These are phyloP conservation scores for Umbelopsis sp. DNA, from an alignment of 371 early-diverging fungal genomes.

Conservation along the genomic window DNA sequence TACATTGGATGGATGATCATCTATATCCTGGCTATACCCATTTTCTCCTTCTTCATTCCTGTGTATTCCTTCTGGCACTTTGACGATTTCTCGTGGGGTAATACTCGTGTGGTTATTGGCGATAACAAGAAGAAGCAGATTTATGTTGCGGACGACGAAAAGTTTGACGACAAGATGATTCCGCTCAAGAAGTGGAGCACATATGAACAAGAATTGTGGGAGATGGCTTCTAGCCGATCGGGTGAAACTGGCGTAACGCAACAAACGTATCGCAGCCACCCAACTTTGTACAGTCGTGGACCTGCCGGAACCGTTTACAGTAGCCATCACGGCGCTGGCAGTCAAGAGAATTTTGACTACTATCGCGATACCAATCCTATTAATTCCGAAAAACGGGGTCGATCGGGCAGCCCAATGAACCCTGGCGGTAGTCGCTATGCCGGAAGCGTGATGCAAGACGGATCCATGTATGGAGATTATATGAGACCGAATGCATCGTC, in stretches of 20 bases:
- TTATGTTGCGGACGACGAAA: conserved; percentile 63
- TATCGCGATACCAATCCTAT: conserved; percentile 47
- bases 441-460: conserved; percentile 33
- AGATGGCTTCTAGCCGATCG: conserved; percentile 62
- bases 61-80: conserved; percentile 90
- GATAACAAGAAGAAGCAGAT: conserved; percentile 72
- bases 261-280: conserved; percentile 43
- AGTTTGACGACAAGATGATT: conserved; percentile 86
- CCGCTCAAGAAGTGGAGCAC: conserved; percentile 93
- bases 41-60: conserved; percentile 83
- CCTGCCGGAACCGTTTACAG: conserved; percentile 27
- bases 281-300: conserved; percentile 31
- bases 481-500: conserved; percentile 16
- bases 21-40: conserved; percentile 83
- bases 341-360: conserved; percentile 55
- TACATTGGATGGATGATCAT: conserved; percentile 98
- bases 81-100: conserved; percentile 94
- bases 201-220: conserved; percentile 87
- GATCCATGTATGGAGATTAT: conserved; percentile 38
- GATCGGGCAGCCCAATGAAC: conserved; percentile 39
- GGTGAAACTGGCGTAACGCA: conserved; percentile 56
- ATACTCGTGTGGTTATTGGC: conserved; percentile 81
- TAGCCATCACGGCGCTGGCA: conserved; percentile 45
- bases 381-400: conserved; percentile 23
- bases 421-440: conserved; percentile 19